Evolutionary conservation across 345 rosid species (phyloP).

Genomic region (Iberis pinnata): DNA sequence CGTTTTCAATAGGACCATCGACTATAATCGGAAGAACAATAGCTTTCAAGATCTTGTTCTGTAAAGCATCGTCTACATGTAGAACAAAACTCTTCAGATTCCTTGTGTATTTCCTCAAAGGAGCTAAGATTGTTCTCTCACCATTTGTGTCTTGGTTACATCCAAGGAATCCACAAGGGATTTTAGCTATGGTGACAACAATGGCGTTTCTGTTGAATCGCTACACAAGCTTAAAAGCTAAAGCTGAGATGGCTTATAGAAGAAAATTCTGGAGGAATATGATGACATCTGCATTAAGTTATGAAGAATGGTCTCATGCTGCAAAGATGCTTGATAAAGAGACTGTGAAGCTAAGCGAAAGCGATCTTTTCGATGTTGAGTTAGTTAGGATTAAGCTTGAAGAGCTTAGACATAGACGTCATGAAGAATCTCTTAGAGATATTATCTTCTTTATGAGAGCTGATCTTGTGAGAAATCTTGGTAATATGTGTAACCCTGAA

Average conservation of each 20-base stretch:
- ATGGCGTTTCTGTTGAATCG: slow-evolving; percentile 83
- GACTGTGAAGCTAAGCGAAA: slow-evolving; percentile 63
- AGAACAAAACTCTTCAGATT: slow-evolving; percentile 40
- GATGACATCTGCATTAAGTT: slow-evolving; percentile 81
- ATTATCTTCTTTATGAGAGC: slow-evolving; percentile 94
- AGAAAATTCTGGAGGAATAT: slow-evolving; percentile 96
- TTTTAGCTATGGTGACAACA: slow-evolving; percentile 72
- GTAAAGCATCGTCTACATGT: slow-evolving; percentile 55
- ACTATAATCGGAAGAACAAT: slow-evolving; percentile 70
- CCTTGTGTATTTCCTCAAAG: slow-evolving; percentile 32
- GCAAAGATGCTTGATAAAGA: slow-evolving; percentile 97
- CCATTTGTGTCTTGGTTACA: slow-evolving; percentile 71
- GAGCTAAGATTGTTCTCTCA: slow-evolving; percentile 34
- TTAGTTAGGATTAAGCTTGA: slow-evolving; percentile 73
- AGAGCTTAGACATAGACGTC: slow-evolving; percentile 79
- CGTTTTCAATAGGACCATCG: slow-evolving; percentile 81
- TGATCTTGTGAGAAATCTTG: slow-evolving; percentile 88
- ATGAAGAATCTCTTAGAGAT: slow-evolving; percentile 74
- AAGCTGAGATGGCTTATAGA: slow-evolving; percentile 94
- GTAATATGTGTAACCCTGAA: slow-evolving; percentile 96
- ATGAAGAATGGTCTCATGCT: slow-evolving; percentile 98
- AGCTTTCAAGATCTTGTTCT: slow-evolving; percentile 65
- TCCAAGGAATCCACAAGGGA: slow-evolving; percentile 92
- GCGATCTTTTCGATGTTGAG: slow-evolving; percentile 74
- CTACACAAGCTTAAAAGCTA: slow-evolving; percentile 64